Percentiles rank a stretch among this genome's conserved stretches.
Conservation (phyloP, 2,329 filamentous ascomycete genomes). For the Trichophaea hybrida region DNA sequence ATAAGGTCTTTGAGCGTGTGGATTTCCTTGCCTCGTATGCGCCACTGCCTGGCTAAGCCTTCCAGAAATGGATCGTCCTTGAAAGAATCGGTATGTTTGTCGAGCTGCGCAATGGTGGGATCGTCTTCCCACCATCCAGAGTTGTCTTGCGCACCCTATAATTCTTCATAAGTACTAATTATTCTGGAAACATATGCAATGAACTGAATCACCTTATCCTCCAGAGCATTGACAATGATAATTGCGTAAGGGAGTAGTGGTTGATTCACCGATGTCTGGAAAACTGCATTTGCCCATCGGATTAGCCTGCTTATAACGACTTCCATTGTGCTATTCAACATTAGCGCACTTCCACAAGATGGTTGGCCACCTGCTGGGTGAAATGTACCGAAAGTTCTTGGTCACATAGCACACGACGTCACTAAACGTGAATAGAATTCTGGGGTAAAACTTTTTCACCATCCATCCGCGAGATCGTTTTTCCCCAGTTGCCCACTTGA, state of each 20-base stretch:
- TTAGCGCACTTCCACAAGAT: neutral
- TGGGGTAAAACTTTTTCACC: conserved; percentile 34
- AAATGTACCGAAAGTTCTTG: conserved; percentile 31
- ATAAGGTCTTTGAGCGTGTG: conserved; percentile 36
- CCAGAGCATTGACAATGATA: conserved; percentile 37
- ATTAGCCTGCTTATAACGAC: conserved; percentile 35
- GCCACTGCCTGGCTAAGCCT: conserved; percentile 34
- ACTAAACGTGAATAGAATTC: conserved; percentile 37
- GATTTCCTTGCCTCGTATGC: conserved; percentile 33
- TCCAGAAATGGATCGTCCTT: conserved; percentile 25
- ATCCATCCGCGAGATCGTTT: conserved; percentile 11
- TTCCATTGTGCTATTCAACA: conserved; percentile 32
- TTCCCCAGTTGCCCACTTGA: neutral
- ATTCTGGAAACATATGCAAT: conserved; percentile 32
- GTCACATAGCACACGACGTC: conserved; percentile 36
- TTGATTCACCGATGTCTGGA: conserved; percentile 43
- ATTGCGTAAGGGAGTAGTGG: conserved; percentile 42
- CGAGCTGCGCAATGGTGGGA: conserved; percentile 33
- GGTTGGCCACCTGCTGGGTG: neutral
- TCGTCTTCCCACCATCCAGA: conserved; percentile 34
- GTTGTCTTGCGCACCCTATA: conserved; percentile 31
- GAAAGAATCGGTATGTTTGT: conserved; percentile 31
- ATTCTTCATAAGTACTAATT: conserved; percentile 31
- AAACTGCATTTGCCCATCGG: conserved; percentile 38
- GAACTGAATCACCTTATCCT: neutral